Percentiles rank a stretch among this genome's conserved stretches.
phyloP scores from a whole-genome alignment of 768 basidiomycete genomes.

The Punctularia strigosozonata region DNA sequence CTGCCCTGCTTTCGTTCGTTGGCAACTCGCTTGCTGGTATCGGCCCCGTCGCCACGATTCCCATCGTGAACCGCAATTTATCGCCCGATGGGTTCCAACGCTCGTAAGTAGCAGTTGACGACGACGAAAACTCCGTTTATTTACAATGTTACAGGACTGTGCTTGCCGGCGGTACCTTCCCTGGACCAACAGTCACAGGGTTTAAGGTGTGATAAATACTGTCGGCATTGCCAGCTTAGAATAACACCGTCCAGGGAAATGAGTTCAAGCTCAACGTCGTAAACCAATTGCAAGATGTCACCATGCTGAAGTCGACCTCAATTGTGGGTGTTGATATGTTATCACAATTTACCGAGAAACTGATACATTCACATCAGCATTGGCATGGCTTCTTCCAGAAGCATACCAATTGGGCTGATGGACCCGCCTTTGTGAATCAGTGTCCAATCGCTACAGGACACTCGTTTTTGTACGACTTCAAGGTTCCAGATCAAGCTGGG shows the following conservation, averaged over 20 bases:
- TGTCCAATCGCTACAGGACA: slow-evolving; percentile 22
- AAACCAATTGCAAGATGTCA: slow-evolving; percentile 28
- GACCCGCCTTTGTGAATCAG: slow-evolving; percentile 31
- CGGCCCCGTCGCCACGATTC: too few species aligned
- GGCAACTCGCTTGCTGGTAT: too few species aligned
- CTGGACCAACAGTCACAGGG: slow-evolving; percentile 35
- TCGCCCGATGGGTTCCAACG: slow-evolving; percentile 16
- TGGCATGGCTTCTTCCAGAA: slow-evolving; percentile 40
- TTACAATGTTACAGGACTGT: too few species aligned
- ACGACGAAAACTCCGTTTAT: too few species aligned
- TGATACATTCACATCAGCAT: slow-evolving; percentile 6
- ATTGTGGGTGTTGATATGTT: slow-evolving; percentile 29
- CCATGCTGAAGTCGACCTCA: slow-evolving; percentile 38
- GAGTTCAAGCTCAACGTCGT: slow-evolving; percentile 31
- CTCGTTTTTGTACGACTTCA: slow-evolving; percentile 28
- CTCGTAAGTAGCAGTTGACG: too few species aligned
- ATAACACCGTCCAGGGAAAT: slow-evolving; percentile 25
- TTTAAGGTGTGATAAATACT: too few species aligned
- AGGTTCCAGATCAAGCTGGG: slow-evolving; percentile 15
- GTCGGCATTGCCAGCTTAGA: too few species aligned
- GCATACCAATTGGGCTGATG: slow-evolving; percentile 31
- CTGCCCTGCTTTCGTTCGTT: too few species aligned
- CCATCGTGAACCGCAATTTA: slow-evolving; percentile 11
- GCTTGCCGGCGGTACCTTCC: slow-evolving; percentile 34
- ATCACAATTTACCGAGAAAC: background rate